These are phyloP conservation scores for Cladosporium sp. DNA, from an alignment of 2,329 filamentous ascomycete genomes.

Conservation along the genomic window DNA sequence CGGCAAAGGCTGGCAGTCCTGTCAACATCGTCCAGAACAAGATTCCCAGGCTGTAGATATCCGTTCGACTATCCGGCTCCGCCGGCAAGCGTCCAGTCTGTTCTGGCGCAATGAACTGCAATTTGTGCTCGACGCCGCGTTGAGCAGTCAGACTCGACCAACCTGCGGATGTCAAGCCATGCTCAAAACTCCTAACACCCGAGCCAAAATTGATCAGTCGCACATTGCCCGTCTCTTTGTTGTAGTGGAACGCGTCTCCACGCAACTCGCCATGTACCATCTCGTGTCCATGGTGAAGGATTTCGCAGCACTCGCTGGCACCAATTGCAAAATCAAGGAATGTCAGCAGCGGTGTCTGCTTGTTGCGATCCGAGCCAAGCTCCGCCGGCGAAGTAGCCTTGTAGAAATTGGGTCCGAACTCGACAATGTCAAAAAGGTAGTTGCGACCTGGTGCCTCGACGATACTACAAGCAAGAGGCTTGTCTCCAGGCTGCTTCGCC, in stretches of 20 bases:
- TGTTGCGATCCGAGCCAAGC: slow-evolving; percentile 13
- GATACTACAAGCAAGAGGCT: slow-evolving; percentile 70
- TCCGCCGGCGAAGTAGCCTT: slow-evolving; percentile 21
- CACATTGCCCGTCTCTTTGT: slow-evolving; percentile 64
- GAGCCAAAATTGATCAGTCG: slow-evolving; percentile 83
- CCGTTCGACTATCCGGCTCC: slow-evolving; percentile 85
- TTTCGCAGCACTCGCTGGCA: slow-evolving; percentile 77
- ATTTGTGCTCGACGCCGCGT: slow-evolving; percentile 79
- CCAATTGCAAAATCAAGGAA: slow-evolving; percentile 93
- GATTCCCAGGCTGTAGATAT: slow-evolving; percentile 88
- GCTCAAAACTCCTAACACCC: slow-evolving; percentile 82
- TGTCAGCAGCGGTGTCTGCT: slow-evolving; percentile 48
- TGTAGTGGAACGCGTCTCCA: slow-evolving; percentile 87
- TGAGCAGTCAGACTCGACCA: slow-evolving; percentile 83
- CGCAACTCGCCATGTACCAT: slow-evolving; percentile 88
- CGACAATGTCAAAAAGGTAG: slow-evolving; percentile 64
- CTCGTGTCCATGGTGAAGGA: slow-evolving; percentile 83
- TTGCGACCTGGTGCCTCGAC: slow-evolving; percentile 76
- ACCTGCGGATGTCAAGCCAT: slow-evolving; percentile 76
- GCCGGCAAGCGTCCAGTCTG: slow-evolving; percentile 91
- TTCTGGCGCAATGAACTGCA: slow-evolving; percentile 89
- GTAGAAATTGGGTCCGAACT: slow-evolving; percentile 65
- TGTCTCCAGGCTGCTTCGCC: slow-evolving; percentile 63
- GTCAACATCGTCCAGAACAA: slow-evolving; percentile 83
- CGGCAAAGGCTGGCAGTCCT: slow-evolving; percentile 74